Base-by-base conservation (phyloP, 2,329 filamentous ascomycete genomes). In the Colletotrichum cordylinicola region DNA sequence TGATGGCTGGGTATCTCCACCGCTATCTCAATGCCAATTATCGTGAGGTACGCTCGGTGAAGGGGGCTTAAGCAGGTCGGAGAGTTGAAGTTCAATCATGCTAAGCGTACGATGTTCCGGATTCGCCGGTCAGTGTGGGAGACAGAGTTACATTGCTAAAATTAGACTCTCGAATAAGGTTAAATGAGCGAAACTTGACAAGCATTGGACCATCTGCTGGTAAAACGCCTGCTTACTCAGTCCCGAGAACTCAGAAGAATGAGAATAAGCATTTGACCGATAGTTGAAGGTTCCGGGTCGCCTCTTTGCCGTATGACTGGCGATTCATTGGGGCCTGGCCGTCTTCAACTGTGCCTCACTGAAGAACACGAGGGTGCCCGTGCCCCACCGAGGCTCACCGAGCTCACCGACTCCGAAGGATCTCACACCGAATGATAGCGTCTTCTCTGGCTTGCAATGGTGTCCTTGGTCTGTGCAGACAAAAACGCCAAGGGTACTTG, bases 101-200 rank as follows among this genome's bases (percentile, higher is more conserved):
- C 24, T 5, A 27, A 43, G 18, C 39, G 9, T 3, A 48, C 9
- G 2, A 12, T 48, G 39, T n/a, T 10, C 43, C 43, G 43, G 43
- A 52, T 24, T 52, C 43, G 12, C n/a, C 43, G n/a, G n/a, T 52
- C 3, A 52, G 1, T 6, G 43, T 24, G 43, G 43, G n/a, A 2
- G 21, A 12, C 4, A 52, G n/a, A 52, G 43, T 52, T 52, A 24
- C n/a, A 52, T 21, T 52, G n/a, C 43, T 52, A 21, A 52, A 52
- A 52, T 21, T 21, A 52, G 43, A 52, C 43, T 52, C 43, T 21
- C 43, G 27, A 31, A 62, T 24, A 70, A 70, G 24, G 67, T 70
- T 70, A n/a, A 48, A 65, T 70, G 35, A 70, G 56, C 33, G n/a
- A 52, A 52, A 52, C 43, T 24, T 52, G 43, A 52, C 43, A 52